Conservation (phyloP, 495 filamentous ascomycete genomes). For the Penicillium dipodomyicola region DNA sequence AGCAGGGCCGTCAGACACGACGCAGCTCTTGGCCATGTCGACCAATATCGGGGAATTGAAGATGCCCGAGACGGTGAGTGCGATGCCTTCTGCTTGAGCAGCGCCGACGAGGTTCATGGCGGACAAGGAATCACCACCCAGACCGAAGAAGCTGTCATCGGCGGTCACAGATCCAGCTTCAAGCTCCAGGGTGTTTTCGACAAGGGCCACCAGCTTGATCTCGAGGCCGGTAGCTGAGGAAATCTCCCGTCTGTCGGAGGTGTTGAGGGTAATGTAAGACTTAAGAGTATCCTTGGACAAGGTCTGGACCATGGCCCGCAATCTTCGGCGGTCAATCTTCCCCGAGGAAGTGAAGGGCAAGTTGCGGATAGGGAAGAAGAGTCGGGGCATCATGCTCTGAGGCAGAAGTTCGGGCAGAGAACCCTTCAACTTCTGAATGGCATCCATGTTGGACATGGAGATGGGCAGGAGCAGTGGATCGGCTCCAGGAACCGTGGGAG, state of each 20-base stretch:
- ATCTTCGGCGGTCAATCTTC: slow-evolving; percentile 60
- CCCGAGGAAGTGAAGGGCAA: slow-evolving; percentile 57
- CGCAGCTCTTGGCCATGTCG: slow-evolving; percentile 47
- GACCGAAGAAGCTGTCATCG: slow-evolving; percentile 51
- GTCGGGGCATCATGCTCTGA: slow-evolving; percentile 59
- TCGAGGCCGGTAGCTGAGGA: slow-evolving; percentile 31
- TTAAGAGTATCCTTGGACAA: slow-evolving; percentile 42
- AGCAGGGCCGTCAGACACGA: slow-evolving; percentile 1
- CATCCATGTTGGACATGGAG: slow-evolving; percentile 28
- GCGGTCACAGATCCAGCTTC: slow-evolving; percentile 39
- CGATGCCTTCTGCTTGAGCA: slow-evolving; percentile 42
- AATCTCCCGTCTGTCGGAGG: slow-evolving; percentile 22
- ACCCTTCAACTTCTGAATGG: slow-evolving; percentile 34
- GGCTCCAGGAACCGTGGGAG: slow-evolving; percentile 20
- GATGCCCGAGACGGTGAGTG: slow-evolving; percentile 49
- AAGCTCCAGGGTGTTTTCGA: slow-evolving; percentile 39
- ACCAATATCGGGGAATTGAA: slow-evolving; percentile 46
- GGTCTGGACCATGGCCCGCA: slow-evolving; percentile 42
- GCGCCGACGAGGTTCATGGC: slow-evolving; percentile 55
- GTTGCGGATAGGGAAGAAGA: slow-evolving; percentile 56
- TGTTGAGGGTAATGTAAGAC: slow-evolving; percentile 39
- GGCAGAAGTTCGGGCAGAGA: slow-evolving; percentile 41
- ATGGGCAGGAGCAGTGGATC: slow-evolving; percentile 37
- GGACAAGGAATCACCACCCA: slow-evolving; percentile 57
- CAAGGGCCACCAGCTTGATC: slow-evolving; percentile 34